Percentiles rank a stretch among this genome's conserved stretches.
These are phyloP conservation scores for Mentha longifolia DNA, from an alignment of 257 asterid genomes.

Conservation along the genomic window DNA sequence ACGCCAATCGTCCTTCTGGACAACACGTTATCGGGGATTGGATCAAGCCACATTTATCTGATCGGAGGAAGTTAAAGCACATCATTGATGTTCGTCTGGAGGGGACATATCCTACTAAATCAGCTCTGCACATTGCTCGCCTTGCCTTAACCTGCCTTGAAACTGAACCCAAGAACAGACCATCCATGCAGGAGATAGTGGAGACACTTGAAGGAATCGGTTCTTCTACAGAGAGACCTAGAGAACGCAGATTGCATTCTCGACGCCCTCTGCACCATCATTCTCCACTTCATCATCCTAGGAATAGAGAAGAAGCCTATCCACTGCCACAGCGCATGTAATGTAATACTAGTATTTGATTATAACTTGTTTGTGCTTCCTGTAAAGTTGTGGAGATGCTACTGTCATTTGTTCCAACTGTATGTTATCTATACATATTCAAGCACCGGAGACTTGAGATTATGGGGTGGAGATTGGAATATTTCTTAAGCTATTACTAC, in stretches of 20 bases:
- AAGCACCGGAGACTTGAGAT: background rate
- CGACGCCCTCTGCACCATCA: constrained; percentile 38
- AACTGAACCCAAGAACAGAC: constrained; percentile 53
- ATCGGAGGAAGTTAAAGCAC: constrained; percentile 55
- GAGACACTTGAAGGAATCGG: constrained; percentile 46
- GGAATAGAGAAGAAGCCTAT: constrained; percentile 52
- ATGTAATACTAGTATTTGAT: constrained; percentile 21
- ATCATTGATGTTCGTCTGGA: constrained; percentile 52
- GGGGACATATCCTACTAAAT: constrained; percentile 48
- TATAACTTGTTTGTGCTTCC: constrained; percentile 30
- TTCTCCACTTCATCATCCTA: constrained; percentile 38
- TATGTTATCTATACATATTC: background rate
- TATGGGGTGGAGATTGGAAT: background rate
- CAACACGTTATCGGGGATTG: constrained; percentile 49
- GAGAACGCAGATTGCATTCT: constrained; percentile 37
- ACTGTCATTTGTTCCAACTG: background rate
- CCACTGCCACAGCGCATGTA: constrained; percentile 58
- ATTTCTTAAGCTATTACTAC: too few relatives aligned
- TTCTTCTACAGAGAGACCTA: constrained; percentile 39
- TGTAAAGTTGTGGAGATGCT: constrained; percentile 20
- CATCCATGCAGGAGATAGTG: constrained; percentile 56
- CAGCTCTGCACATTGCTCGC: constrained; percentile 47
- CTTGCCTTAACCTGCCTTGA: constrained; percentile 56
- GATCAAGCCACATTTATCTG: constrained; percentile 55
- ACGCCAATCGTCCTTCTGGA: constrained; percentile 48